Base-by-base conservation (phyloP, 1,284 basidiomycete genomes). In the Inonotus obliquus region DNA sequence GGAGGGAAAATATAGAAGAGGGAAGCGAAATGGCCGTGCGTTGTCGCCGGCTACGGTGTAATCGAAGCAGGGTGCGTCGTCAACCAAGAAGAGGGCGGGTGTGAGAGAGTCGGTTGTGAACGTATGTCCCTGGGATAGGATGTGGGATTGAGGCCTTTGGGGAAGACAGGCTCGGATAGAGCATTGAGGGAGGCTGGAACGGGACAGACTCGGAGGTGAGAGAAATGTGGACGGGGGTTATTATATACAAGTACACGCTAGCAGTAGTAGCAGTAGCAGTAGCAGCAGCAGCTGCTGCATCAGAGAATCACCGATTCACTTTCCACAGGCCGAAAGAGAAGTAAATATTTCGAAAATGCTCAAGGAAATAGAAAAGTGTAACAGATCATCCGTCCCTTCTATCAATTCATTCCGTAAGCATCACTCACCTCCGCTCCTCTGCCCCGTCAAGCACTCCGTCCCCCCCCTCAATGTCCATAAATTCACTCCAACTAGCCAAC, bases 61-160 rank as follows among this genome's bases (percentile, higher is more conserved):
- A 52, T 52, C 13, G 51, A 52, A 52, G 51, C 29, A 52, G 51
- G 51, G 51, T 37, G 14, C 51, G 51, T 52, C 51, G 51, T 52
- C 17, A 52, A 27, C 41, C 41, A 44, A 44, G 41, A 44, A 27
- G 3, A 27, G 19, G 51, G 29, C 21, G 51, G 27, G 29, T 27
- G 51, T 29, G 51, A 23, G 27, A 17, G 51, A 5, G 11, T 25
- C 27, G 51, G 51, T 32, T 17, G 51, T 19, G 51, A 17, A 4
- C 11, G 1, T 25, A 29, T 23, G 48, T 2, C 10, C 13, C 32
- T 35, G 5, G 21, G 9, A 27, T 6, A 14, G 9, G 35, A 17
- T 21, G 41, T 21, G 19, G 54, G 39, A 55, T 29, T 19, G 32
- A 19, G 54, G 35, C 37, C 35, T 32, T 32, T 35, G 54, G 19